These are phyloP conservation scores for Teunomyces funiuensis DNA, from an alignment of 805 yeast genomes.

Conservation along the genomic window DNA sequence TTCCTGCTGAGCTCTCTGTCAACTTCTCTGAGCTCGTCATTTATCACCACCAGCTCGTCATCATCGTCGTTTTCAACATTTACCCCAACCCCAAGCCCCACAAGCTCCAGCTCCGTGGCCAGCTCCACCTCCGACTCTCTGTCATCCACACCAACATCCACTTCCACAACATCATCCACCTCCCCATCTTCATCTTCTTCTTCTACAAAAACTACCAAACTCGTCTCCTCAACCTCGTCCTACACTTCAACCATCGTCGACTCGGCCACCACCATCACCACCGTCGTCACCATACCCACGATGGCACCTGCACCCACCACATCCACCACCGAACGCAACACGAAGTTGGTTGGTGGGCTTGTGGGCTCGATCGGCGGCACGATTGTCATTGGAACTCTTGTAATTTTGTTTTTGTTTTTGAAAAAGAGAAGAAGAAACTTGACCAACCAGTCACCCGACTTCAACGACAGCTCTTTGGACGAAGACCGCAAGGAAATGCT, in stretches of 20 bases:
- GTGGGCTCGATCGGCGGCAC: constrained; percentile 50
- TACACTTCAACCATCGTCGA: constrained; percentile 20
- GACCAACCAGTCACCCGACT: constrained; percentile 45
- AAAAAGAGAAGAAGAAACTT: constrained; percentile 29
- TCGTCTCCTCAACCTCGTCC: constrained; percentile 9
- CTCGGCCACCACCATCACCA: constrained; percentile 41
- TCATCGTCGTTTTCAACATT: constrained; percentile 5
- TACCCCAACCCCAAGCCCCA: no score
- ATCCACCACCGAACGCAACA: constrained; percentile 19
- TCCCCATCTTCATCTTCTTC: constrained; percentile 12
- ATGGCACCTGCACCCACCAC: constrained; percentile 19
- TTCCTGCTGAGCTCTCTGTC: no score
- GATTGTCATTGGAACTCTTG: constrained; percentile 38
- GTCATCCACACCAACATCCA: constrained; percentile 2
- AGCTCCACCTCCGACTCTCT: constrained; percentile 2
- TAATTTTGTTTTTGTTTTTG: constrained; percentile 35
- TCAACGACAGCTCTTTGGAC: constrained; percentile 31
- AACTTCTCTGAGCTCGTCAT: constrained; percentile 14
- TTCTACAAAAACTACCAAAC: neutral
- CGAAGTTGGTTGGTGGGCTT: constrained; percentile 43
- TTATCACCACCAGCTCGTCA: constrained; percentile 9
- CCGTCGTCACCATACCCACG: constrained; percentile 39
- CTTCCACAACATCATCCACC: constrained; percentile 4
- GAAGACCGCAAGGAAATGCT: constrained; percentile 17
- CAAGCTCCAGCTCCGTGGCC: constrained; percentile 8